Evolutionary conservation across 1,284 basidiomycete genomes (phyloP), one percentile per base, ranked within the genome.

Genomic region (Megacollybia platyphylla): DNA sequence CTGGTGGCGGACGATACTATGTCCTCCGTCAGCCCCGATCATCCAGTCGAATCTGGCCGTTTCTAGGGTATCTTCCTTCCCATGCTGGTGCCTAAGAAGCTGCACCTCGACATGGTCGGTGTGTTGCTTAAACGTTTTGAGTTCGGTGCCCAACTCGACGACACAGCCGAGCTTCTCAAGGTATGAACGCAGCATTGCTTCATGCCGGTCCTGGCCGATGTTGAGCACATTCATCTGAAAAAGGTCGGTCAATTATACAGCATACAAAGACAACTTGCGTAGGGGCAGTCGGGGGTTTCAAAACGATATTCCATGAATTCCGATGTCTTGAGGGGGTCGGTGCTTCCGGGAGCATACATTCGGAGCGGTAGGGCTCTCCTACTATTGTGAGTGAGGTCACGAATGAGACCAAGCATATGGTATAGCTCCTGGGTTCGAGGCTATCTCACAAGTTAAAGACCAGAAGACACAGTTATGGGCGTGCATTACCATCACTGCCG

Each of bases 21-120:
- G 57, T 1, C 63, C 66, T 8, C 65, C 65, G 46, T 70, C 67
- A 0, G 64, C 55, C 7, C 67, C 66, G 35, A 68, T 54, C 17
- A 70, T 50, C 52, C 57, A 68, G 13, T 58, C 54, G 38, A 58
- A 64, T 2, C 28, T 47, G 2, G 52, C 41, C 1, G 45, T 42
- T 41, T 65, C 59, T 36, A 53, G 52, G 1, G 41, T 42, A 8
- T 51, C 27, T 32, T 41, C n/a, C 3, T 10, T 40, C 10, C 27
- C 13, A 13, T 27, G 8, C 11, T 13, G 11, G 39, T 8, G 11
- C 9, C 29, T 26, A 4, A 40, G 11, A n/a, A 40, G 11, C 11
- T 11, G 3, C 8, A 44, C 47, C 1, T 29, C 39, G 11, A 50
- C 47, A 5, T 4, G 5, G 13, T 39, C 8, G 9, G 17, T 15